Conservation (phyloP, 345 rosid genomes). For the Pistacia integerrima region DNA sequence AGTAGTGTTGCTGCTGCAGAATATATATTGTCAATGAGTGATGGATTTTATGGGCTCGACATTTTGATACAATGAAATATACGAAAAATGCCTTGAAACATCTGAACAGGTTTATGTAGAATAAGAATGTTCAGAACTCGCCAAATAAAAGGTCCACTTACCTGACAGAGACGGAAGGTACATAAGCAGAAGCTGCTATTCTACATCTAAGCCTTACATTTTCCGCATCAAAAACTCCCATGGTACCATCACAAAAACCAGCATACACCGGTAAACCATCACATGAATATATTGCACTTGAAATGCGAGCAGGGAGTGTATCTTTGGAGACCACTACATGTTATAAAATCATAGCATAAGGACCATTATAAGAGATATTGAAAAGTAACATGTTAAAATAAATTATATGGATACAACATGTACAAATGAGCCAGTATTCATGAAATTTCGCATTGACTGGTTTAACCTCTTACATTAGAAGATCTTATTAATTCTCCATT, state of each 20-base stretch:
- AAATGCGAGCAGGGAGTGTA: conserved; percentile 43
- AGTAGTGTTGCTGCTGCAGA: conserved; percentile 25
- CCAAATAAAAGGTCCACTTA: conserved; percentile 1
- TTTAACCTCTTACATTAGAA: no score
- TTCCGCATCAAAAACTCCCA: conserved; percentile 60
- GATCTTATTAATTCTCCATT: no score
- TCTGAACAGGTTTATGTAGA: not conserved
- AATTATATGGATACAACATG: no score
- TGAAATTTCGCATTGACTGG: no score
- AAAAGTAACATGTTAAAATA: no score
- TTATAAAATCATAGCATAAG: no score
- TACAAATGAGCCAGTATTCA: no score
- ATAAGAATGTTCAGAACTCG: no score
- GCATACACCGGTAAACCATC: conserved; percentile 44
- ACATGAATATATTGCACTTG: conserved; percentile 57
- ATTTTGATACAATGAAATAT: not conserved
- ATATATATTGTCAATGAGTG: not conserved
- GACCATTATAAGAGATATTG: no score
- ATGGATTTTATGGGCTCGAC: not conserved
- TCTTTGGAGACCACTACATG: conserved; percentile 58
- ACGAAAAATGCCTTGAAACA: not conserved
- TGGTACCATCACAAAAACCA: conserved; percentile 51
- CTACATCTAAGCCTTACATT: conserved; percentile 48
- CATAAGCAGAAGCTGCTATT: conserved; percentile 52
- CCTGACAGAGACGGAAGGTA: conserved; percentile 33